phyloP scores from a whole-genome alignment of 1,139 yeast species.

The Yamadazyma buinensis region DNA sequence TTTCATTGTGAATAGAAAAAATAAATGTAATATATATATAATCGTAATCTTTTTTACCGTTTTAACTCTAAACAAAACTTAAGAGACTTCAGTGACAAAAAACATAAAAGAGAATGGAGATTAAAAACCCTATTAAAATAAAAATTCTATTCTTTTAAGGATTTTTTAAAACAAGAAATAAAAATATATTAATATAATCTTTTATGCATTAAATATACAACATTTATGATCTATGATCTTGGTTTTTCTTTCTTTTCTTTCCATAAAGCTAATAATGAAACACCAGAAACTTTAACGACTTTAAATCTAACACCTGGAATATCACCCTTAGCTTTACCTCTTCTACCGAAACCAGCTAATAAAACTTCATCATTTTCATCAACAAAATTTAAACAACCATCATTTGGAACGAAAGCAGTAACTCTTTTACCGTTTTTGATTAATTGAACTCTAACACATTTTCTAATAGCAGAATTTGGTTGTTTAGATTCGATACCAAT shows the following conservation, averaged over 20 bases:
- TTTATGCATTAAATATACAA: constrained; percentile 19
- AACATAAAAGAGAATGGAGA: too few relatives aligned
- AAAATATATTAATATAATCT: background rate
- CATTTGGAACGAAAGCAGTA: constrained; percentile 99
- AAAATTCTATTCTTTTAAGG: background rate
- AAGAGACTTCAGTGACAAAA: too few relatives aligned
- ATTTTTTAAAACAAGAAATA: background rate
- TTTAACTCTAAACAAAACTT: too few relatives aligned
- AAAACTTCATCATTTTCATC: constrained; percentile 99
- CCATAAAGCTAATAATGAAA: constrained; percentile 99
- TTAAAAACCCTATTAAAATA: too few relatives aligned
- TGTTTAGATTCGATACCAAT: constrained; percentile 99
- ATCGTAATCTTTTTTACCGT: too few relatives aligned
- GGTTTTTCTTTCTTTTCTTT: constrained; percentile 99
- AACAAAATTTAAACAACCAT: constrained; percentile 99
- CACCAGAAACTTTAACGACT: constrained; percentile 99
- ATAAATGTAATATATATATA: too few relatives aligned
- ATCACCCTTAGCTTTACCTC: constrained; percentile 99
- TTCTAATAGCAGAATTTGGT: constrained; percentile 99
- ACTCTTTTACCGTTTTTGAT: constrained; percentile 99
- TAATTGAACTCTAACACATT: constrained; percentile 99
- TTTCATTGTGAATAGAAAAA: too few relatives aligned
- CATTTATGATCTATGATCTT: constrained; percentile 64
- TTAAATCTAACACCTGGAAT: constrained; percentile 99
- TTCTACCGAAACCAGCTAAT: constrained; percentile 99